Evolutionary conservation across 106 monocot species (phyloP).

Genomic region (Posidonia australis): DNA sequence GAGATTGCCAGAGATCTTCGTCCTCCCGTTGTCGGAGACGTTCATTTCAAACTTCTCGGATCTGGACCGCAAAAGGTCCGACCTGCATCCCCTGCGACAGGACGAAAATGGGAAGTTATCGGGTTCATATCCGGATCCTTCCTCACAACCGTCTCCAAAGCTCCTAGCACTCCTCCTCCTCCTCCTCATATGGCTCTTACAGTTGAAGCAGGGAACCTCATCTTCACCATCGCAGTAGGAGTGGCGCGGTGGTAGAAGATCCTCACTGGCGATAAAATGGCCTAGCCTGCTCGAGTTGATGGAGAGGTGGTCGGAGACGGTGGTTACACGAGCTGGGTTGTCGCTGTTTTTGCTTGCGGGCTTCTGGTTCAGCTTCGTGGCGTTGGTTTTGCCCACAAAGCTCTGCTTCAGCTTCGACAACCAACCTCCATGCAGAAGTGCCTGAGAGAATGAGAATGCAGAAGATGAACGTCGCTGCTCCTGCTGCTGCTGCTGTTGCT

Average conservation of each 20-base stretch:
- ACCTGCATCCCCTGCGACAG: slow-evolving; percentile 6
- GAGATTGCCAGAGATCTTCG: too few species aligned
- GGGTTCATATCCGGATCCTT: not conserved
- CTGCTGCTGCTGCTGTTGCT: slow-evolving; percentile 1
- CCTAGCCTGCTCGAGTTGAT: slow-evolving; percentile 5
- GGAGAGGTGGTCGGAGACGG: slow-evolving; percentile 8
- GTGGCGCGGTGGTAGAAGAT: slow-evolving; percentile 4
- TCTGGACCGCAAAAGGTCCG: slow-evolving; percentile 4
- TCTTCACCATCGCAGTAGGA: slow-evolving; percentile 33
- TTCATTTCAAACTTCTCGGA: not conserved
- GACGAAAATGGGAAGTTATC: not conserved
- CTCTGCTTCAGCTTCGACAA: slow-evolving; percentile 22
- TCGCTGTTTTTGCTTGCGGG: not conserved
- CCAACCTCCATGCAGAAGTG: slow-evolving; percentile 15
- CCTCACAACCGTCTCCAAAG: not conserved
- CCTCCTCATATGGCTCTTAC: not conserved
- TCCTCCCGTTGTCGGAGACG: not conserved
- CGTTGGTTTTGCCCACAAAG: not conserved
- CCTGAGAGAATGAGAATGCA: slow-evolving; percentile 2
- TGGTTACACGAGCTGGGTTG: not conserved
- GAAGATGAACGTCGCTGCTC: not conserved
- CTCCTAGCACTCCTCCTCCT: not conserved
- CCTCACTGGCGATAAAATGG: not conserved
- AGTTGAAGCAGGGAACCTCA: slow-evolving; percentile 1
- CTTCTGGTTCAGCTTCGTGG: not conserved